Base-by-base conservation (phyloP, 768 basidiomycete genomes). In the Trametes meyenii region DNA sequence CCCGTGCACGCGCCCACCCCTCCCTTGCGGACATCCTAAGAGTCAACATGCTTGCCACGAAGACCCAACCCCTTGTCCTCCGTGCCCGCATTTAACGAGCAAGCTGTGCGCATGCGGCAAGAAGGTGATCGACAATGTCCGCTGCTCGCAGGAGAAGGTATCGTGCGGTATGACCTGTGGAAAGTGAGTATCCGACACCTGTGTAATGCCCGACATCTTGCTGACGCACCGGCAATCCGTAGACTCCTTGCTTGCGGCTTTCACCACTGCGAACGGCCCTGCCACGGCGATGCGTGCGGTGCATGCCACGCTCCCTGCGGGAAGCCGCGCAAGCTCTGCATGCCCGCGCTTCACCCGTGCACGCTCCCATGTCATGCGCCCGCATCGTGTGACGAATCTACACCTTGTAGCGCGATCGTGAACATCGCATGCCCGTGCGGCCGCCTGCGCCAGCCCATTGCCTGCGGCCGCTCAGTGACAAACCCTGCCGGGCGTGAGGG, bases 101-200 rank as follows among this genome's bases (percentile, higher is more conserved):
- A 95, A 94, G 72, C 67, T 70, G 7, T 99, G 97, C 72, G 92
- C 91, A 0, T 99, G 97, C 71, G 92, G 94, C 24, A 94, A 96
- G 81, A 89, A 87, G 70, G 75, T 75, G 39, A 80, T 98, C 3
- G 82, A 79, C 46, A 93, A 98, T 68, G 82, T 95, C 12, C 79
- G 85, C 38, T 99, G 97, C 72, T 92, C 94, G 1, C 84, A 90
- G 69, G 89, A 91, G 69, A 89, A 86, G 68, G 88, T 99, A 6
- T 87, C 84, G 0, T 99, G 97, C 70, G 97, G 96, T 8, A 83
- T 78, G 24, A 73, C 80, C 2, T 99, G 97, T 72, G 89, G 88
- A 62, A 87, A 88, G 84, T 88, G 60, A 65, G 86, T 77, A 16
- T 17, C 52, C 35, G 33, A 33, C 26, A 42, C 4, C 23, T 24